Percentiles rank a stretch among this genome's conserved stretches.
Conservation (phyloP, 1,139 yeast genomes). For the Diutina neorugosa region DNA sequence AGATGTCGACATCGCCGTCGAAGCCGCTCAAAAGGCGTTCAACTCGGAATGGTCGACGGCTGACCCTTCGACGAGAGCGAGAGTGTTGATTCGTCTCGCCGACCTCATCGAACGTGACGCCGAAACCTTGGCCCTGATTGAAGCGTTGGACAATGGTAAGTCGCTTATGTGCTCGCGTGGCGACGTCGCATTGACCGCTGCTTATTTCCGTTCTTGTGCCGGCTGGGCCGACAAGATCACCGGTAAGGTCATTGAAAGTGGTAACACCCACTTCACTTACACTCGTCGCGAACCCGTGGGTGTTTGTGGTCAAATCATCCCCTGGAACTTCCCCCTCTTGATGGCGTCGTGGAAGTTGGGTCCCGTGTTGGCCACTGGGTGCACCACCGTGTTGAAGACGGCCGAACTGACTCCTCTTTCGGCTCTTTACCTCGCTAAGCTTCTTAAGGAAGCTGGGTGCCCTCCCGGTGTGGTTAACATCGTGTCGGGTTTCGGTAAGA, state of each 20-base stretch:
- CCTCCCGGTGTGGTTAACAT: conserved; percentile 75
- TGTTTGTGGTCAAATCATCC: conserved; percentile 73
- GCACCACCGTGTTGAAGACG: conserved; percentile 66
- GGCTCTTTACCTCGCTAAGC: conserved; percentile 51
- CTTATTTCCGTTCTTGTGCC: conserved; percentile 16
- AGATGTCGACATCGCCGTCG: conserved; percentile 49
- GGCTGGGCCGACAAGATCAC: conserved; percentile 18
- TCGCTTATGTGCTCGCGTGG: conserved; percentile 11
- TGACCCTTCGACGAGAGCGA: conserved; percentile 10
- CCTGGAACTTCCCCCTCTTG: conserved; percentile 82
- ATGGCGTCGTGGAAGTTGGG: conserved; percentile 83
- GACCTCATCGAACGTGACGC: conserved; percentile 11
- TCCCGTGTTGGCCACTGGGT: conserved; percentile 76
- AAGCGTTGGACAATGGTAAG: conserved; percentile 12
- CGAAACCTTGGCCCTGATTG: conserved; percentile 11
- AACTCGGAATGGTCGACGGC: conserved; percentile 10
- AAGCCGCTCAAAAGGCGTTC: conserved; percentile 44
- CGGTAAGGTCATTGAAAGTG: conserved; percentile 14
- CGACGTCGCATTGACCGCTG: conserved; percentile 11
- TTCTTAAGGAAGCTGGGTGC: conserved; percentile 57
- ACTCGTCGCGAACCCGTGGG: conserved; percentile 56
- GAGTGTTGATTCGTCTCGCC: conserved; percentile 10
- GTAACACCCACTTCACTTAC: conserved; percentile 15
- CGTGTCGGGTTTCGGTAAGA: conserved; percentile 67
- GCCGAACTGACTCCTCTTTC: conserved; percentile 81